A percentile compares a stretch with the other conserved stretches of the same genome.
Conservation (phyloP, 1,139 yeast genomes). For the Taphrina pruni region DNA sequence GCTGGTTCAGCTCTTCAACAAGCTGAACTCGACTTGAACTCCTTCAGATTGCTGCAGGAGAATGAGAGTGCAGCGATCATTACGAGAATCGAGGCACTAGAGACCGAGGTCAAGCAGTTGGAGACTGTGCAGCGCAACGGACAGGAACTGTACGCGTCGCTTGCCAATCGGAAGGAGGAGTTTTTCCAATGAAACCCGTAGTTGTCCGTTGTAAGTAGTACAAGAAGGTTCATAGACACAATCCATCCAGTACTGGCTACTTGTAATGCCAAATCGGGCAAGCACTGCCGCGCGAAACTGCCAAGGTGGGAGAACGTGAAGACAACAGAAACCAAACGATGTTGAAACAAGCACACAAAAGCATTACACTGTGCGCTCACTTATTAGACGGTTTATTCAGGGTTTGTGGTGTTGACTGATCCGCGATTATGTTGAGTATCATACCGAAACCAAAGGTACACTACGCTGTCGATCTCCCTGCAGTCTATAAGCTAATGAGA, state of each 20-base stretch:
- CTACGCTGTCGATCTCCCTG: no score
- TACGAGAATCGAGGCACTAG: slow-evolving; percentile 23
- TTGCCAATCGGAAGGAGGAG: slow-evolving; percentile 19
- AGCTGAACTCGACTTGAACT: slow-evolving; percentile 27
- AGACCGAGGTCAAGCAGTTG: slow-evolving; percentile 17
- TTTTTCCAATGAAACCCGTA: neutral
- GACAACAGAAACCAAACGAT: neutral
- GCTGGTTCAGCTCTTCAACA: slow-evolving; percentile 40
- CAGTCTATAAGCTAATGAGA: neutral
- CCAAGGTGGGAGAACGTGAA: neutral
- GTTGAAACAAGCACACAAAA: no score
- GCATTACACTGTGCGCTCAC: no score
- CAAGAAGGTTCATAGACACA: no score
- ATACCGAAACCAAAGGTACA: slow-evolving; percentile 3
- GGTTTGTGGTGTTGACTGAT: no score
- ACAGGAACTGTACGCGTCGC: slow-evolving; percentile 20
- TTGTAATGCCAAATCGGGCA: neutral
- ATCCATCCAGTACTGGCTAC: no score
- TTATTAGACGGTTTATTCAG: no score
- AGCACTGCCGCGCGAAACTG: neutral
- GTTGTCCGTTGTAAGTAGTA: no score
- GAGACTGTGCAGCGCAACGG: slow-evolving; percentile 10
- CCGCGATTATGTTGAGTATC: neutral
- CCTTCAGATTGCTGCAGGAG: slow-evolving; percentile 31
- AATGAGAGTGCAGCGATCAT: slow-evolving; percentile 24